Base-by-base conservation (phyloP, 139 green algal genomes). In the Chlorella sorokiniana region DNA sequence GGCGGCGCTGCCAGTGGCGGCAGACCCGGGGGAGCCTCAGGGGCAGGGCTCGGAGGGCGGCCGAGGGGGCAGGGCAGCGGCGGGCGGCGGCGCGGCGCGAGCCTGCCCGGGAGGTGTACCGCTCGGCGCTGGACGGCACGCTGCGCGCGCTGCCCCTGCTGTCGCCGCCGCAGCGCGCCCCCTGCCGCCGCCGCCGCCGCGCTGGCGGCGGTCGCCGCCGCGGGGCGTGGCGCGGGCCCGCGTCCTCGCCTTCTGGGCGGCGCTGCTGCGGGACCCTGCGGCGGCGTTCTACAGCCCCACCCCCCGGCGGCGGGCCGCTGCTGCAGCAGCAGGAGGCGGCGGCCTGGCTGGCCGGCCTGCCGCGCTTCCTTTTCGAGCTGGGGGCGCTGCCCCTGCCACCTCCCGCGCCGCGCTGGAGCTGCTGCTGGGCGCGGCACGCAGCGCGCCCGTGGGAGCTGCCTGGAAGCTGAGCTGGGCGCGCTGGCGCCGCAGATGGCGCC, bases 401-500 rank as follows among this genome's bases (percentile, higher is more conserved):
- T 78, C 42, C 42, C 42, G 79, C 11, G 52, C 67, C 9, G 75
- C 80, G 14, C 70, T 89, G 33, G 51, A 38, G 20, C 76, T 89
- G 75, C 71, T 89, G 70, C 70, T 86, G 51, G 79, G 76, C 11
- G 83, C 69, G 31, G 76, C 81, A 22, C 71, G 78, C 29, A 78
- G 38, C 64, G n/a, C 54, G 22, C 70, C 74, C 48, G 27, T 1
- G 64, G 75, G 38, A 59, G 52, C 42, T 7, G 56, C 22, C 42
- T 89, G 7, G 33, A 59, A 22, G 45, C 29, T 1, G 51, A 63
- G 1, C 81, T 89, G 51, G 44, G 54, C 22, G 54, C 22, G 3
- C 76, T 89, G 62, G 70, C 83, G 81, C 77, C 37, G 11, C 82
- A 88, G 79, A 80, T 89, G 76, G 51, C 54, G n/a, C 78, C 78